phyloP scores from a whole-genome alignment of 495 filamentous ascomycete species.

The Tuber aestivum region DNA sequence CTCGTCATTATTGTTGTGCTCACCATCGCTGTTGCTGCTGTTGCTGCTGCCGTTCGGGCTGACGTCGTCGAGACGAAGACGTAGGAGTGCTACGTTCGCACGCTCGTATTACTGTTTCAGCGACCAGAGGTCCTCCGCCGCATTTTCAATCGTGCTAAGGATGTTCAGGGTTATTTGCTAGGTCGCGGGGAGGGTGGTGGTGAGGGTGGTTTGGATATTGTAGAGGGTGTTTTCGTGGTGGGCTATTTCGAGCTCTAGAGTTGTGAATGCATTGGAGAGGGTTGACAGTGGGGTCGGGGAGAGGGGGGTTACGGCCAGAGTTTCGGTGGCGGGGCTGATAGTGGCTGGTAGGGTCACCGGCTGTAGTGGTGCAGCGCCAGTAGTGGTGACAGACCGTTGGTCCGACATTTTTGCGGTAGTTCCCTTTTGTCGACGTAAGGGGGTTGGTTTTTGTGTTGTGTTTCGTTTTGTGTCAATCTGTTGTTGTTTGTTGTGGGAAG shows the following conservation, averaged over 20 bases:
- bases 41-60: background rate
- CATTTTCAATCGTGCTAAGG: background rate
- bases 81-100: background rate
- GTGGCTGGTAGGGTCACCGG: background rate
- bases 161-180: constrained; percentile 47
- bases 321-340: background rate
- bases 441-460: background rate
- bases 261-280: background rate
- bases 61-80: background rate
- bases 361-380: background rate
- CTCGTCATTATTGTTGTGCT: background rate
- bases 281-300: background rate
- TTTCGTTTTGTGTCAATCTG: background rate
- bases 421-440: background rate
- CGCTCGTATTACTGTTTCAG: background rate
- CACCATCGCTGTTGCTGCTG: background rate
- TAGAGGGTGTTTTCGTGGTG: constrained; percentile 47
- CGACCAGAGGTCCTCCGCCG: background rate
- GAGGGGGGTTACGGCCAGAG: background rate
- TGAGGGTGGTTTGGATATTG: constrained; percentile 20
- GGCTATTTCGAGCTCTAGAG: background rate
- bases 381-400: background rate
- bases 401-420: background rate
- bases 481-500: background rate
- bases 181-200: constrained; percentile 51